phyloP scores from a whole-genome alignment of 345 rosid species.

The Citrus maxima region DNA sequence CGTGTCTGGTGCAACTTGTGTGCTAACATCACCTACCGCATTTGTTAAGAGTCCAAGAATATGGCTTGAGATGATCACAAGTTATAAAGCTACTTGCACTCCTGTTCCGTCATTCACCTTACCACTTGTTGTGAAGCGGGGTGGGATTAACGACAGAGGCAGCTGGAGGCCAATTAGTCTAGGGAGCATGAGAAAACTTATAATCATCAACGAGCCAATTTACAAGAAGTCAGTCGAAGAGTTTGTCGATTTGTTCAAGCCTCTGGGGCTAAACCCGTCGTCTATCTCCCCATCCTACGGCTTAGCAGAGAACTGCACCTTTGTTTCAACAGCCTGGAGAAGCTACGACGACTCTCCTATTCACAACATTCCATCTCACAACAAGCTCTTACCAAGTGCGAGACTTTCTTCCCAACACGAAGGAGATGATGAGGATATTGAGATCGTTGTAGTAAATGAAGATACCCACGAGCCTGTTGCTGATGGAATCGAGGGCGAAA shows the following conservation, averaged over 20 bases:
- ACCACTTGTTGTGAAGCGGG: conserved; percentile 54
- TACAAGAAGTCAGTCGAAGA: conserved; percentile 41
- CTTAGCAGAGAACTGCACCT: conserved; percentile 62
- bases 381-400: conserved; percentile 51
- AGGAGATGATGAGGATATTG: conserved; percentile 32
- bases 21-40: conserved; percentile 40
- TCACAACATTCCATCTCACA: conserved; percentile 36
- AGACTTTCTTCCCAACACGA: conserved; percentile 27
- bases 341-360: conserved; percentile 7
- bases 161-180: conserved; percentile 18
- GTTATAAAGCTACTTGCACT: conserved; percentile 50
- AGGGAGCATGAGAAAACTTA: conserved; percentile 46
- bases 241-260: conserved; percentile 34
- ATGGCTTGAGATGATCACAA: conserved; percentile 56
- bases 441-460: conserved; percentile 47
- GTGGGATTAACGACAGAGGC: conserved; percentile 27
- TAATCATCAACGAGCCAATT: conserved; percentile 58
- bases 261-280: conserved; percentile 38
- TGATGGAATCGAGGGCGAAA: conserved; percentile 61
- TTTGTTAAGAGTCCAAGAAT: conserved; percentile 47
- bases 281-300: conserved; percentile 64
- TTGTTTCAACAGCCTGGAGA: conserved; percentile 69
- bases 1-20: conserved; percentile 55
- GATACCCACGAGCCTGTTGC: conserved; percentile 35
- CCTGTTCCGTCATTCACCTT: conserved; percentile 67